A percentile compares a stretch with the other conserved stretches of the same genome.
These are phyloP conservation scores for Carex scoparia DNA, from an alignment of 176 grass and related monocot genomes.

Conservation along the genomic window DNA sequence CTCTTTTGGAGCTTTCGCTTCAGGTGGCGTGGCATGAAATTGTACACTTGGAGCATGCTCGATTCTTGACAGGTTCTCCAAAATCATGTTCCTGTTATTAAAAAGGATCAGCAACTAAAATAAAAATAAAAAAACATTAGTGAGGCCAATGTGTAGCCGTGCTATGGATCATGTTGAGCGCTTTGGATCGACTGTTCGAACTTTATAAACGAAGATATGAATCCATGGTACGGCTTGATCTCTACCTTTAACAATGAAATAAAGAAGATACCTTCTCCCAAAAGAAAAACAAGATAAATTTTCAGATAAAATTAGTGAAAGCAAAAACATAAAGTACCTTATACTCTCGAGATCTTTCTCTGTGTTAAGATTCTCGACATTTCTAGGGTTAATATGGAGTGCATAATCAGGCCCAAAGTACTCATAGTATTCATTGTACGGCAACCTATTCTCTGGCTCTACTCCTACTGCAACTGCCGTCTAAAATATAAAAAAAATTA, in stretches of 20 bases:
- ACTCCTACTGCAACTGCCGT: slow-evolving; percentile 92
- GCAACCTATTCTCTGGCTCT: slow-evolving; percentile 82
- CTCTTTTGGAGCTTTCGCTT: slow-evolving; percentile 64
- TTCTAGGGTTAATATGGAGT: slow-evolving; percentile 73
- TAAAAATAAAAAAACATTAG: not conserved
- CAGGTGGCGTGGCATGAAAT: slow-evolving; percentile 65
- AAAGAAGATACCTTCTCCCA: not conserved
- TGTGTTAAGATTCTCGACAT: slow-evolving; percentile 61
- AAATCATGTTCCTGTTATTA: slow-evolving; percentile 57
- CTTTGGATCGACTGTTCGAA: no score
- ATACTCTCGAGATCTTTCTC: slow-evolving; percentile 68
- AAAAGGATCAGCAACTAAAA: slow-evolving; percentile 12
- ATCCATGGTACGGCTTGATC: no score
- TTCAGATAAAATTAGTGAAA: not conserved
- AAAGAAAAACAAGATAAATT: slow-evolving; percentile 13
- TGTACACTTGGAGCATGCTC: slow-evolving; percentile 78
- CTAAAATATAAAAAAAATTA: slow-evolving; percentile 31
- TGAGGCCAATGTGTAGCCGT: no score
- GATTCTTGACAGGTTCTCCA: slow-evolving; percentile 63
- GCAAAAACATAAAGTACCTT: slow-evolving; percentile 42
- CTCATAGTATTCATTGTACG: slow-evolving; percentile 89
- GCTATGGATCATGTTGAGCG: no score
- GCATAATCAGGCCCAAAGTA: slow-evolving; percentile 85
- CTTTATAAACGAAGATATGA: no score
- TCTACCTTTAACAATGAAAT: not conserved